Evolutionary conservation across 257 asterid genomes (phyloP).

Genomic region (Craterostigma plantagineum): DNA sequence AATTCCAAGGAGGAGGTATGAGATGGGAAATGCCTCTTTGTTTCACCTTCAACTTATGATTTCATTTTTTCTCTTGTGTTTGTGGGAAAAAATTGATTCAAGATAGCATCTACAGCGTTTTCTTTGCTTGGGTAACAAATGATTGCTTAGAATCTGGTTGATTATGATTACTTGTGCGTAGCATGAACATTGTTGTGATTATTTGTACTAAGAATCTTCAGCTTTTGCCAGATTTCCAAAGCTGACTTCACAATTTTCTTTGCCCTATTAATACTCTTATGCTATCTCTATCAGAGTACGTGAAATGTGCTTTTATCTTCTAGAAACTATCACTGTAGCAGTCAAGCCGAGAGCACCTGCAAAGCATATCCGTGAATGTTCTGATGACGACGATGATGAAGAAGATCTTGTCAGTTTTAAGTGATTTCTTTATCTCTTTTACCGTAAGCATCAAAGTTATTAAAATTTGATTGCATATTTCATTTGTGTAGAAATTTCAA

Average conservation of each 20-base stretch:
- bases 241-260: constrained; percentile 1
- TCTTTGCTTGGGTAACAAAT: too few species aligned
- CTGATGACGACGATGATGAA: constrained; percentile 51
- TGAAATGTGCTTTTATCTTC: constrained; percentile 6
- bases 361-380: constrained; percentile 30
- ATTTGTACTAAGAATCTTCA: too few species aligned
- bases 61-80: neutral
- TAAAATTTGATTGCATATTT: constrained; percentile 11
- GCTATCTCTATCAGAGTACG: constrained; percentile 7
- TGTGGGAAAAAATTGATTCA: too few species aligned
- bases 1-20: constrained; percentile 51
- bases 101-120: too few species aligned
- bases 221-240: too few species aligned
- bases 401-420: constrained; percentile 60
- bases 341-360: constrained; percentile 75
- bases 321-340: constrained; percentile 68
- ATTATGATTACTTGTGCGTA: too few species aligned
- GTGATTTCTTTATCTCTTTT: constrained; percentile 5
- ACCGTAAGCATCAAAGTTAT: constrained; percentile 4
- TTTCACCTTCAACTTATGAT: neutral
- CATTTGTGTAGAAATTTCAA: constrained; percentile 31
- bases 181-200: too few species aligned
- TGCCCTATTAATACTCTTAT: constrained; percentile 1
- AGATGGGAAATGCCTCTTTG: neutral
- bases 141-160: too few species aligned